These are phyloP conservation scores for Mortierella sp. DNA, from an alignment of 371 early-diverging fungal genomes.

Conservation along the genomic window DNA sequence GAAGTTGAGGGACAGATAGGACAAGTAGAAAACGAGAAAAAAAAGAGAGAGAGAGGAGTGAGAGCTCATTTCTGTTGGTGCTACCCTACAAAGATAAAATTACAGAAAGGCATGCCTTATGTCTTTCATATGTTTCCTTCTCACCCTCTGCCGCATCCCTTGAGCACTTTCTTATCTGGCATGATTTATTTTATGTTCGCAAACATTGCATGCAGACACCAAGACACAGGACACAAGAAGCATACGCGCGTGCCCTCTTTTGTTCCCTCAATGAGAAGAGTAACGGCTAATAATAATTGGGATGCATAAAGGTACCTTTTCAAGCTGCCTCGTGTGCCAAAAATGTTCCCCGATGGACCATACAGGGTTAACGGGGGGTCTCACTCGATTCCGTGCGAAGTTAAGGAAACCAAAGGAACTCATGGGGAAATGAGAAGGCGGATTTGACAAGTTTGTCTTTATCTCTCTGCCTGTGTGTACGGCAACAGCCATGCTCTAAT, in stretches of 20 bases:
- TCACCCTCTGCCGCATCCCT: neutral
- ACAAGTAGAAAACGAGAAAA: neutral
- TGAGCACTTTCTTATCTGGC: neutral
- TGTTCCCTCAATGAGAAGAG: neutral
- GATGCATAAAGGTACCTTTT: neutral
- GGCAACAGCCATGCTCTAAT: neutral
- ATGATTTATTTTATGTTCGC: neutral
- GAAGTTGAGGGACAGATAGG: neutral
- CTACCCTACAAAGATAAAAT: neutral
- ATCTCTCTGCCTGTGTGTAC: neutral
- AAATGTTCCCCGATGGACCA: neutral
- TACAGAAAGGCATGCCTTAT: neutral
- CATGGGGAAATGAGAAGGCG: neutral
- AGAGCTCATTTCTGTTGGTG: neutral
- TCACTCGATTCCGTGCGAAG: neutral
- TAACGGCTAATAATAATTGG: neutral
- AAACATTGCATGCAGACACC: neutral
- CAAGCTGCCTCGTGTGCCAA: neutral
- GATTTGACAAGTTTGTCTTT: neutral
- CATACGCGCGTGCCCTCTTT: neutral
- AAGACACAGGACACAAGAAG: neutral
- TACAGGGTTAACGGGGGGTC: neutral
- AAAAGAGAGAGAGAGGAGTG: neutral
- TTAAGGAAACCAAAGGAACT: neutral
- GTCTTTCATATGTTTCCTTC: conserved; percentile 9